Evolutionary conservation across 352 stramenopile genomes (phyloP), one percentile per base, ranked within the genome.

Genomic region (Blastocystis sp.): DNA sequence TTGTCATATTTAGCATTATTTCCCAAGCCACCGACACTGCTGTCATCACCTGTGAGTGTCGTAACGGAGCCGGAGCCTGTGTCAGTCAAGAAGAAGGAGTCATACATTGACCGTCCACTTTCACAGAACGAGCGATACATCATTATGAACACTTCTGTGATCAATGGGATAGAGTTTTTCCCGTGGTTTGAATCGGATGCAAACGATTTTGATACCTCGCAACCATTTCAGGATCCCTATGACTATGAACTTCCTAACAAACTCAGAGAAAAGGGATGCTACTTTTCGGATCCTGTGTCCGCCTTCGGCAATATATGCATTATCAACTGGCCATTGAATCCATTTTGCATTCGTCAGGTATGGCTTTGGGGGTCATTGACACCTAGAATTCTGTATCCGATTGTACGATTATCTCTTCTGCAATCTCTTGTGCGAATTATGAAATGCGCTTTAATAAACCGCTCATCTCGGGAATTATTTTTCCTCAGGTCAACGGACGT

Each of bases 391-490:
- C 95, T 54, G 94, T 97, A 8, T 95, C 93, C 1, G 94, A 97
- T 90, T 98, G 95, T 90, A 97, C 94, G 66, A 97, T 98, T 66
- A 94, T 98, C 13, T 94, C 94, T 9, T 97, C 94, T 18, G 90
- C 97, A 5, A 97, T 94, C 84, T 96, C 97, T 87, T 93, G 94
- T 0, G 94, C 94, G 9, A 93, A 94, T 0, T 96, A 97, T 84
- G 95, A 98, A 90, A 91, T 94, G 79, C 92, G 94, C n/a, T 96
- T 96, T 90, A 92, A 95, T 29, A 96, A 95, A 75, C 92, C 91
- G 15, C 87, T 98, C 54, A 97, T 98, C 90, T 96, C 94, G n/a
- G 95, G 95, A 70, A 97, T 97, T 88, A 95, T 98, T 37, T 98
- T 96, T 82, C 96, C 96, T 0, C 93, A 98, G 79, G 93, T 45